A percentile compares a stretch with the other conserved stretches of the same genome.
Conservation (phyloP, 805 yeast genomes). For the Zygosaccharomyces gambellarensis region DNA sequence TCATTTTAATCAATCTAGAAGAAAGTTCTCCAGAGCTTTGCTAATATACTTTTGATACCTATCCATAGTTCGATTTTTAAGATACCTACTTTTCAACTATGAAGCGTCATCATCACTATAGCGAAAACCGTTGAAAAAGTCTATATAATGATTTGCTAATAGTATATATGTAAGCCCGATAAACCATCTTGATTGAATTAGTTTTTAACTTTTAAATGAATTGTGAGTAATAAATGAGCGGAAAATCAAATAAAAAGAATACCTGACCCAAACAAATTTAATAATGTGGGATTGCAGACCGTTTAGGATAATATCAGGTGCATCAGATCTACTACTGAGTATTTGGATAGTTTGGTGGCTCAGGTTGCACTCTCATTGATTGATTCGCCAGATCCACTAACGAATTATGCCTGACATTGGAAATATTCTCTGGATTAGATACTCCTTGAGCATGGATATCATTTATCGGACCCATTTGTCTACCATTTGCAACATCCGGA, state of each 20-base stretch:
- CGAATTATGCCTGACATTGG: constrained; percentile 11
- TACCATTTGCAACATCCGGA: constrained; percentile 18
- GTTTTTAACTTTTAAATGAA: too few species aligned
- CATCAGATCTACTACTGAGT: constrained; percentile 3
- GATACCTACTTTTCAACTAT: too few species aligned
- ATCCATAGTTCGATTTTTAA: too few species aligned
- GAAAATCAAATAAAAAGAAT: neutral
- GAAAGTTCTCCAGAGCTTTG: too few species aligned
- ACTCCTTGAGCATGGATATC: constrained; percentile 5
- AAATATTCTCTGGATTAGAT: constrained; percentile 4
- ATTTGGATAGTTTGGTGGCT: constrained; percentile 10
- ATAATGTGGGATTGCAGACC: neutral
- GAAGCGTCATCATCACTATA: too few species aligned
- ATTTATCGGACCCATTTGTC: constrained; percentile 7
- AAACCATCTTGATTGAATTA: too few species aligned
- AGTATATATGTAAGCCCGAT: too few species aligned
- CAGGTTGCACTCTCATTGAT: constrained; percentile 5
- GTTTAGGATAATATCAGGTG: neutral
- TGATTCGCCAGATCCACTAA: constrained; percentile 9
- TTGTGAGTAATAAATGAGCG: neutral
- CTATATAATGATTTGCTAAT: too few species aligned
- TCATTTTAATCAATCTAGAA: constrained; percentile 33
- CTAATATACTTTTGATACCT: too few species aligned
- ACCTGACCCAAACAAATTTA: neutral
- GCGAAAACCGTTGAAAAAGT: too few species aligned